Percentiles rank a stretch among this genome's conserved stretches.
phyloP scores from a whole-genome alignment of 768 basidiomycete genomes.

The Coprinellus aureogranulatus region DNA sequence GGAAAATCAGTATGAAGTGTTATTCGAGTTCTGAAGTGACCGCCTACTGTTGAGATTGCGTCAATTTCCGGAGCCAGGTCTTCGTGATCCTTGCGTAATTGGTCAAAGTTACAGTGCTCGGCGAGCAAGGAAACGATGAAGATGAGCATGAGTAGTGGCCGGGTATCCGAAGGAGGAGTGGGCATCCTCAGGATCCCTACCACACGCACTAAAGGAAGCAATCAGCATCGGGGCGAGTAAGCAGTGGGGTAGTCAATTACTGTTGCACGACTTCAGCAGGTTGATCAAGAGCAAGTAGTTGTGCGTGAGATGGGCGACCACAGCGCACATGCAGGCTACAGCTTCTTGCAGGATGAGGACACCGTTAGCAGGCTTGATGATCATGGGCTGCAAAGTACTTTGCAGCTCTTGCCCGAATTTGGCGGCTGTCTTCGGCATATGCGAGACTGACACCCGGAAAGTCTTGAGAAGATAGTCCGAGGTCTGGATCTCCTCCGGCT shows the following conservation, averaged over 20 bases:
- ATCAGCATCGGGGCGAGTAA: conserved; percentile 1
- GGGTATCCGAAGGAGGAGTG: conserved; percentile 43
- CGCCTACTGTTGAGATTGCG: conserved; percentile 51
- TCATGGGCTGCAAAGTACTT: conserved; percentile 80
- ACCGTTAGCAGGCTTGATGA: conserved; percentile 76
- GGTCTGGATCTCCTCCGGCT: conserved; percentile 82
- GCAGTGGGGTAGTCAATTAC: conserved; percentile 32
- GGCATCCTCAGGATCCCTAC: conserved; percentile 37
- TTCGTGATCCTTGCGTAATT: conserved; percentile 56
- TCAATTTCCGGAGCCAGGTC: conserved; percentile 58
- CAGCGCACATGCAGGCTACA: conserved; percentile 88
- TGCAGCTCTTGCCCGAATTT: conserved; percentile 90
- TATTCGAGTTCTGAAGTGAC: not conserved
- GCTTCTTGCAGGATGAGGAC: conserved; percentile 81
- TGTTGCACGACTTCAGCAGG: conserved; percentile 82
- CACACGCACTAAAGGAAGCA: conserved; percentile 40
- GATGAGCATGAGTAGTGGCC: conserved; percentile 66
- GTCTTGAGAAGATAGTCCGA: conserved; percentile 88
- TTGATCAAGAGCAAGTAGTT: conserved; percentile 78
- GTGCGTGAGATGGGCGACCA: conserved; percentile 81
- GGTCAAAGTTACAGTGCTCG: conserved; percentile 88
- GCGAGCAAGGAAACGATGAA: conserved; percentile 83
- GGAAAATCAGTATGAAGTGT: not conserved
- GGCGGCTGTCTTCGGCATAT: conserved; percentile 85
- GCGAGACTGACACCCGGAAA: conserved; percentile 79